phyloP scores from a whole-genome alignment of 2,329 filamentous ascomycete genomes.

The Cladorrhinum sp. region DNA sequence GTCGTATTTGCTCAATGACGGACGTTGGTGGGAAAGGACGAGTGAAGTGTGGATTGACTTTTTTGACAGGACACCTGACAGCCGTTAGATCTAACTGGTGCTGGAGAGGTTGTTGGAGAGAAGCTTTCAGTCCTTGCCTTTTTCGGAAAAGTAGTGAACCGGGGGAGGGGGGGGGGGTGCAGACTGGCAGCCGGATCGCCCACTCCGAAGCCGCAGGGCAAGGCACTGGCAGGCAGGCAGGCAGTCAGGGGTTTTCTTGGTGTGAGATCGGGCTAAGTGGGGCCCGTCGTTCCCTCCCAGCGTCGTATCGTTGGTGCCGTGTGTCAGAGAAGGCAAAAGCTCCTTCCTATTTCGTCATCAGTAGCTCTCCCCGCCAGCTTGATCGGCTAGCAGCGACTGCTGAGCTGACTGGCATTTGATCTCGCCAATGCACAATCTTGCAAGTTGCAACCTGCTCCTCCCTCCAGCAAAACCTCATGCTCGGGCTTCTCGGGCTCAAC shows the following conservation, averaged over 20 bases:
- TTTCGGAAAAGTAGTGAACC: slow-evolving; percentile 5
- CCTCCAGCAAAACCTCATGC: neutral
- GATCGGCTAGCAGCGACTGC: neutral
- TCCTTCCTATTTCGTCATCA: neutral
- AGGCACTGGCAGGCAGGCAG: slow-evolving; percentile 1
- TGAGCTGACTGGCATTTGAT: neutral
- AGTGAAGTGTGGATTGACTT: neutral
- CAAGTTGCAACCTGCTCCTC: neutral
- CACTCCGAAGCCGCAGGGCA: slow-evolving; percentile 13
- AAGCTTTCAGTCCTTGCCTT: slow-evolving; percentile 12
- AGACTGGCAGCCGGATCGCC: slow-evolving; percentile 9
- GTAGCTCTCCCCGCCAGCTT: neutral
- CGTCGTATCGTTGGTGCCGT: slow-evolving; percentile 13
- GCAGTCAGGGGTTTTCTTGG: slow-evolving; percentile 10
- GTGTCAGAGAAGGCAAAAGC: neutral
- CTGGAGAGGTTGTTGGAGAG: neutral
- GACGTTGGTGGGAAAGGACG: too few relatives aligned
- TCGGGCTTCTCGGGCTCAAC: slow-evolving; percentile 5
- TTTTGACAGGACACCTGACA: slow-evolving; percentile 1
- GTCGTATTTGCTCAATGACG: neutral
- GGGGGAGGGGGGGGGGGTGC: slow-evolving; percentile 2
- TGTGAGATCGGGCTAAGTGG: slow-evolving; percentile 14
- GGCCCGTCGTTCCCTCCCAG: slow-evolving; percentile 5
- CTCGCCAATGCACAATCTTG: neutral
- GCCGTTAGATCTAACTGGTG: slow-evolving; percentile 8